Conservation (phyloP, 129 eudicot genomes). For the Lonicera japonica region DNA sequence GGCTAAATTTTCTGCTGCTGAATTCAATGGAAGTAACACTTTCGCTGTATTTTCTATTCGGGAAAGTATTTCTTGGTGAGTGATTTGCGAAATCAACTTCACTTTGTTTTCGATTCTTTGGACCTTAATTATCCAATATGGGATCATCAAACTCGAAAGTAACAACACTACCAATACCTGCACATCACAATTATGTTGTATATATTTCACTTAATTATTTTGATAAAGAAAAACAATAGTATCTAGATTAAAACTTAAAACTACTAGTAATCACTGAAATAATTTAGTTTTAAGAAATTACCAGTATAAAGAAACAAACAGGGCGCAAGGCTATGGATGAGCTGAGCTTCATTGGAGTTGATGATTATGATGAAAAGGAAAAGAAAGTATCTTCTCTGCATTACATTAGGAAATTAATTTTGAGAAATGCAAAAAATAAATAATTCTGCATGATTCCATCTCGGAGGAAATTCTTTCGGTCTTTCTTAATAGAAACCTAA, state of each 20-base stretch:
- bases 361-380: background rate
- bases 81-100: slow-evolving; percentile 4
- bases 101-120: slow-evolving; percentile 27
- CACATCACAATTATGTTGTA: background rate
- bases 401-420: background rate
- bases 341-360: slow-evolving; percentile 18
- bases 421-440: too few relatives aligned
- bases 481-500: too few relatives aligned
- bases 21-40: slow-evolving; percentile 27
- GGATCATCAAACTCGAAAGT: slow-evolving; percentile 28
- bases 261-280: too few relatives aligned
- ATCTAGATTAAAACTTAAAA: too few relatives aligned
- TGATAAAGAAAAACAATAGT: too few relatives aligned
- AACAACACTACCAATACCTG: slow-evolving; percentile 27
- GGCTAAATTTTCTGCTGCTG: slow-evolving; percentile 38
- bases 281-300: slow-evolving; percentile 20
- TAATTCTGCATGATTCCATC: too few relatives aligned
- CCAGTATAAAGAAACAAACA: slow-evolving; percentile 31
- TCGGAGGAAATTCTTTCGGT: too few relatives aligned
- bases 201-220: too few relatives aligned
- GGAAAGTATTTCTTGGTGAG: slow-evolving; percentile 25
- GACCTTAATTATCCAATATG: slow-evolving; percentile 21
- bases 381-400: background rate
- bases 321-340: slow-evolving; percentile 22
- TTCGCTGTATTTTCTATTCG: slow-evolving; percentile 22